Evolutionary conservation across 2,329 filamentous ascomycete genomes (phyloP).

Genomic region (Macrophomina tecta): DNA sequence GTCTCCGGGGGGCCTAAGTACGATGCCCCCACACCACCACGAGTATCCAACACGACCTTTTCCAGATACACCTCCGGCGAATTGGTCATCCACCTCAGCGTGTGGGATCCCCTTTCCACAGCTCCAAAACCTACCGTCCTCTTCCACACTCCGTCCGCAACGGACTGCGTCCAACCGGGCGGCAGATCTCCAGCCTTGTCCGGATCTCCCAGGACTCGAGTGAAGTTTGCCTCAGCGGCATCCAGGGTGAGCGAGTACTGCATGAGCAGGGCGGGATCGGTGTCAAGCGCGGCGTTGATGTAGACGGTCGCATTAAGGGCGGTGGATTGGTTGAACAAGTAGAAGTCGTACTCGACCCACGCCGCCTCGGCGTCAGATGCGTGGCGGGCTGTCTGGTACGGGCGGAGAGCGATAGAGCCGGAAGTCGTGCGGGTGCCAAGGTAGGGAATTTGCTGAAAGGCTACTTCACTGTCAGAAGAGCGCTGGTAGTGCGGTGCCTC

Average conservation of each 20-base stretch:
- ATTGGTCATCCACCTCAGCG: conserved; percentile 43
- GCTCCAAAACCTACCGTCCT: conserved; percentile 39
- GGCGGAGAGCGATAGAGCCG: conserved; percentile 28
- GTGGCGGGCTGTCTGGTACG: conserved; percentile 23
- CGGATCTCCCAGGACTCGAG: conserved; percentile 26
- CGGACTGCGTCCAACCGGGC: conserved; percentile 50
- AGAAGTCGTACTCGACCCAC: conserved; percentile 31
- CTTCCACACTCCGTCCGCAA: conserved; percentile 54
- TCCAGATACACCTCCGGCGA: conserved; percentile 39
- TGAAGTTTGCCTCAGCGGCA: conserved; percentile 30
- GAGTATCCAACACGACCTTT: background rate
- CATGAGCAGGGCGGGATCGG: conserved; percentile 53
- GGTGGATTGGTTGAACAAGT: conserved; percentile 30
- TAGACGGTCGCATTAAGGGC: conserved; percentile 36
- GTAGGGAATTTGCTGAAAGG: conserved; percentile 23
- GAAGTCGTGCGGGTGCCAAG: conserved; percentile 31
- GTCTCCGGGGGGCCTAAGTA: background rate
- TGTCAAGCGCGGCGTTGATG: conserved; percentile 52
- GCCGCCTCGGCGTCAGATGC: background rate
- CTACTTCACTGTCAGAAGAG: background rate
- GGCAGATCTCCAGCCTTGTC: conserved; percentile 47
- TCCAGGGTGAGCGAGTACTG: conserved; percentile 54
- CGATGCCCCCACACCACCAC: background rate
- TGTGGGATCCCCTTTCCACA: conserved; percentile 37
- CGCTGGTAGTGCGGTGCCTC: conserved; percentile 33